These are phyloP conservation scores for Cladosporium colombiae DNA, from an alignment of 2,329 filamentous ascomycete species.

Conservation along the genomic window DNA sequence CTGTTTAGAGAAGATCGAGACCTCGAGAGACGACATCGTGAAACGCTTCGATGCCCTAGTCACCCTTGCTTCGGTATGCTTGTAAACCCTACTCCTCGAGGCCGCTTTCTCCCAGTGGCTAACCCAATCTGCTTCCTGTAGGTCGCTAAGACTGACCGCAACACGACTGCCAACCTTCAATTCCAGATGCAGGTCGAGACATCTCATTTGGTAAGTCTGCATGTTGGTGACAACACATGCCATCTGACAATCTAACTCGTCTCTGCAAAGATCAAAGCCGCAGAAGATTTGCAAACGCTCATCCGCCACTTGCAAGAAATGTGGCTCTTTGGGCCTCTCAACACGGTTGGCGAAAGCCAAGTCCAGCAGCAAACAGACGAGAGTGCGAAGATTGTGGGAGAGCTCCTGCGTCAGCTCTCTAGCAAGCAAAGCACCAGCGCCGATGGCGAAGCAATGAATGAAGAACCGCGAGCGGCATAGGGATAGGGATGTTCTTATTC, in stretches of 20 bases:
- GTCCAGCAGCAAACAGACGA: conserved; percentile 48
- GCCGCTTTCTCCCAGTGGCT: neutral
- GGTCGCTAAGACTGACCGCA: conserved; percentile 54
- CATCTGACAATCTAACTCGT: neutral
- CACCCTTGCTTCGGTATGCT: conserved; percentile 52
- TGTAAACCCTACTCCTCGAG: neutral
- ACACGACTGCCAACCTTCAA: conserved; percentile 57
- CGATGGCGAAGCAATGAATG: conserved; percentile 1
- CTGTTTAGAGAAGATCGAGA: conserved; percentile 41
- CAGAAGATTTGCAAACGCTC: conserved; percentile 62
- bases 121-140: conserved; percentile 28
- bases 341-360: conserved; percentile 53
- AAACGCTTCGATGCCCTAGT: conserved; percentile 59
- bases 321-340: conserved; percentile 66
- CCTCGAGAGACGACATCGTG: conserved; percentile 44
- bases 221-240: neutral
- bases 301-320: conserved; percentile 65
- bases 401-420: conserved; percentile 41
- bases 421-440: conserved; percentile 18
- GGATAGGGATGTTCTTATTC: neutral
- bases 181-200: conserved; percentile 62
- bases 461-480: neutral
- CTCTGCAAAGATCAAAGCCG: conserved; percentile 54
- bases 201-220: conserved; percentile 53
- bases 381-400: conserved; percentile 50